Evolutionary conservation across 2,329 filamentous ascomycete genomes (phyloP).

Genomic region (Trichoderma aggressivum): DNA sequence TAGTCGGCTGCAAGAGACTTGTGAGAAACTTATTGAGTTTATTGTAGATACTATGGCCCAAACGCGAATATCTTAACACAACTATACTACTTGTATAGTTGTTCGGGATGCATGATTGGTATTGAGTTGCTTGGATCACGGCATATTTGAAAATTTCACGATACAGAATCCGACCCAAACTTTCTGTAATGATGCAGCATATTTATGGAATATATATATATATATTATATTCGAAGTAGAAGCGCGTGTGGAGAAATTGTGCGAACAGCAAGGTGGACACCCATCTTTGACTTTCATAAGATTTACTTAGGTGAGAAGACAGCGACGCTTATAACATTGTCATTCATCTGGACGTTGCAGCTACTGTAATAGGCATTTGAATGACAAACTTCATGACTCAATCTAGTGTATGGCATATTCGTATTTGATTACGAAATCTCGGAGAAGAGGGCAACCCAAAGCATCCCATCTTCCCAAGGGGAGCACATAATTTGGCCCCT

Average conservation of each 20-base stretch:
- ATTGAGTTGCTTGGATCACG: background rate
- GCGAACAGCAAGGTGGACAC: fast-evolving
- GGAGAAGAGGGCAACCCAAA: background rate
- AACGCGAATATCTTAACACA: background rate
- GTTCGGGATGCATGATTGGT: background rate
- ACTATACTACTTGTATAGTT: background rate
- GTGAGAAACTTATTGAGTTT: background rate
- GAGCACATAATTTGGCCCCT: background rate
- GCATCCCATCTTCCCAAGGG: background rate
- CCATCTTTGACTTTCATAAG: background rate
- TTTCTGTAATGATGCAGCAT: background rate
- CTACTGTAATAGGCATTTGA: background rate
- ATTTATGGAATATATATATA: too few relatives aligned
- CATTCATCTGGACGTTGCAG: background rate
- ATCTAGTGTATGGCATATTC: background rate
- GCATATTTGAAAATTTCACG: too few relatives aligned
- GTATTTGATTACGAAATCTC: background rate
- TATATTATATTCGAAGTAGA: background rate
- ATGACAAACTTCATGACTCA: background rate
- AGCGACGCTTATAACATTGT: background rate
- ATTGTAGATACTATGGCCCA: background rate
- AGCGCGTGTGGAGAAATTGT: background rate
- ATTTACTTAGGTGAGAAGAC: background rate
- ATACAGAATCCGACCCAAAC: background rate
- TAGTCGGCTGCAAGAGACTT: background rate